Conservation (phyloP, 208 protist species). For the Plasmodiophora brassicae region DNA sequence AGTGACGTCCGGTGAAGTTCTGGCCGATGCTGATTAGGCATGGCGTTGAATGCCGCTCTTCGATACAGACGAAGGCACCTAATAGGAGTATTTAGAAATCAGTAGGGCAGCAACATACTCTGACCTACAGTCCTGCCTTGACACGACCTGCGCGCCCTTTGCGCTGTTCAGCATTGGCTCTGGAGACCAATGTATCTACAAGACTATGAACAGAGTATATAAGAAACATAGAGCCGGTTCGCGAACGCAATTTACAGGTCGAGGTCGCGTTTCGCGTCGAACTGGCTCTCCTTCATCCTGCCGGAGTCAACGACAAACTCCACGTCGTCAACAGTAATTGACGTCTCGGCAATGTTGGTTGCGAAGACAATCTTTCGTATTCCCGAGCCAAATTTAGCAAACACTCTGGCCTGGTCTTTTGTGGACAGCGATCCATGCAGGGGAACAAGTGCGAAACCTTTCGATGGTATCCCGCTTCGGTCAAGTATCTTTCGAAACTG, state of each 20-base stretch:
- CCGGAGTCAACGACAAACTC: neutral
- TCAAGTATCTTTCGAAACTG: neutral
- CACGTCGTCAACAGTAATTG: neutral
- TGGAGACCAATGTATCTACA: slow-evolving; percentile 25
- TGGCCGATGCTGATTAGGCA: neutral
- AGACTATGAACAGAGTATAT: neutral
- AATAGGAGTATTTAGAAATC: neutral
- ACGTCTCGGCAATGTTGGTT: slow-evolving; percentile 27
- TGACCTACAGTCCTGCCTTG: neutral
- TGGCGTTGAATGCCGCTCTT: neutral
- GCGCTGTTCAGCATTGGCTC: slow-evolving; percentile 24
- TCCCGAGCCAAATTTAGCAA: neutral
- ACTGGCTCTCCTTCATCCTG: neutral
- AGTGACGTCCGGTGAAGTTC: neutral
- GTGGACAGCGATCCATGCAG: neutral
- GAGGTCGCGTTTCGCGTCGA: neutral
- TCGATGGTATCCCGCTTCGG: neutral
- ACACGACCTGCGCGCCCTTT: slow-evolving; percentile 28
- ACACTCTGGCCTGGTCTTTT: neutral
- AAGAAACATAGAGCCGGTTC: too few relatives aligned
- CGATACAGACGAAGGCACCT: neutral
- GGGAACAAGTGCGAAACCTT: neutral
- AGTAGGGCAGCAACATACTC: neutral
- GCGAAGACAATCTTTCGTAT: slow-evolving; percentile 6
- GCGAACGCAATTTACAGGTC: too few relatives aligned